These are phyloP conservation scores for Trichoderma polysporum DNA, from an alignment of 2,329 filamentous ascomycete species.

Conservation along the genomic window DNA sequence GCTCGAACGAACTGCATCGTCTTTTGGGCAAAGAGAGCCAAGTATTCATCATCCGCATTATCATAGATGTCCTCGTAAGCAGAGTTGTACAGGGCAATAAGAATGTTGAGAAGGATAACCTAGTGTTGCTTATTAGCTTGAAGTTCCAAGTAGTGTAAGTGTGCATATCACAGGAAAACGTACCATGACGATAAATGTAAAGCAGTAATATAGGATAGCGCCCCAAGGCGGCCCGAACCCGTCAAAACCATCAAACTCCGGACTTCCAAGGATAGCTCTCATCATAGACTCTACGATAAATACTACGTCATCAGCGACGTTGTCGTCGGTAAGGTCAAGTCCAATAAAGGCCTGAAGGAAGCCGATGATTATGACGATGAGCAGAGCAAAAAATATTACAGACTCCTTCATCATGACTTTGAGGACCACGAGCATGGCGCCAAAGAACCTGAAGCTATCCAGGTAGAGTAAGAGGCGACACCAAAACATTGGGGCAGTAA, in stretches of 20 bases:
- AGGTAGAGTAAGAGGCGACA: conserved; percentile 87
- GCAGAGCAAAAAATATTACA: conserved; percentile 91
- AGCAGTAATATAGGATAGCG: conserved; percentile 93
- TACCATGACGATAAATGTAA: conserved; percentile 96
- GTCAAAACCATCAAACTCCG: conserved; percentile 87
- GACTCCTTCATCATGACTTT: conserved; percentile 95
- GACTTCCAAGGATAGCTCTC: conserved; percentile 87
- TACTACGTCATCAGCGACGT: conserved; percentile 63
- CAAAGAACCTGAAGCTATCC: conserved; percentile 92
- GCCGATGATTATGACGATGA: conserved; percentile 77
- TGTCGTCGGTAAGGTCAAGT: conserved; percentile 77
- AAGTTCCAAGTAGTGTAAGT: background rate
- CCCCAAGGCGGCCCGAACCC: conserved; percentile 91
- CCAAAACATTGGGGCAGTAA: conserved; percentile 97
- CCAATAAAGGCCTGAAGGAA: conserved; percentile 96
- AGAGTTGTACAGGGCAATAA: conserved; percentile 96
- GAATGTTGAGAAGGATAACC: conserved; percentile 83
- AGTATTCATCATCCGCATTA: conserved; percentile 92
- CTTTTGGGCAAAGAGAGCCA: conserved; percentile 89
- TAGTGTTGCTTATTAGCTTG: conserved; percentile 25
- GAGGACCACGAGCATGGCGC: conserved; percentile 94
- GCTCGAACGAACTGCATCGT: conserved; percentile 96
- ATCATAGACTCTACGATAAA: conserved; percentile 82
- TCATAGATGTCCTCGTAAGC: conserved; percentile 94
- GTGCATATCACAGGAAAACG: conserved; percentile 25